A percentile compares a stretch with the other conserved stretches of the same genome.
Evolutionary conservation across 2,329 filamentous ascomycete species (phyloP).

Genomic region (Diaporthe vexans): DNA sequence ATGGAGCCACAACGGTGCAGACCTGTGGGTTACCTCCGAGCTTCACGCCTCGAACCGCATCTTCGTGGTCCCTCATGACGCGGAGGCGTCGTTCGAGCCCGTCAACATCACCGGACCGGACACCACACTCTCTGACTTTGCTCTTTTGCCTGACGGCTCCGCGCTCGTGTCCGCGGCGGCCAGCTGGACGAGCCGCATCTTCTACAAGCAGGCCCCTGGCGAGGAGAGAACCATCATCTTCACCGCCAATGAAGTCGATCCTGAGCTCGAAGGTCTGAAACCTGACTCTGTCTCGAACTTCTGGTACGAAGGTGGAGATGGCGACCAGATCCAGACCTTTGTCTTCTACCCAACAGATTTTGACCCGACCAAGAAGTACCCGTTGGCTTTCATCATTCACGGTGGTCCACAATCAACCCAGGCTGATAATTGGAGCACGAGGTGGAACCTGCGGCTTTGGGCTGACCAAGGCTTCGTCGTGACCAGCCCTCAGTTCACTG

Average conservation of each 20-base stretch:
- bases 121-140: slow-evolving; percentile 46
- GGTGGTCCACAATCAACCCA: slow-evolving; percentile 67
- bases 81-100: slow-evolving; percentile 46
- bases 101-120: slow-evolving; percentile 53
- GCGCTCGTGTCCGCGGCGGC: slow-evolving; percentile 52
- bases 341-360: slow-evolving; percentile 52
- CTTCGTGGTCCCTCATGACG: not conserved
- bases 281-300: slow-evolving; percentile 53
- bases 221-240: slow-evolving; percentile 50
- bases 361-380: slow-evolving; percentile 60
- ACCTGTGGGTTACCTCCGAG: slow-evolving; percentile 13
- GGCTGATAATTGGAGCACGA: slow-evolving; percentile 65
- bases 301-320: slow-evolving; percentile 51
- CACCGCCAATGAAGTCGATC: slow-evolving; percentile 53
- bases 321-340: slow-evolving; percentile 50
- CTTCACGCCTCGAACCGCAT: slow-evolving; percentile 12
- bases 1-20: slow-evolving; percentile 45
- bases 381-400: slow-evolving; percentile 67
- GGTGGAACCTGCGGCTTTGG: slow-evolving; percentile 68
- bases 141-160: slow-evolving; percentile 47
- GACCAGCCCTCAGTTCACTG: slow-evolving; percentile 67
- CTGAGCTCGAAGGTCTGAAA: slow-evolving; percentile 50
- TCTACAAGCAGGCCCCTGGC: slow-evolving; percentile 49
- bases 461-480: slow-evolving; percentile 71
- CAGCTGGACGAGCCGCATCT: slow-evolving; percentile 54